Base-by-base conservation (phyloP, 768 basidiomycete species). In the Kwoniella dejecticola region DNA sequence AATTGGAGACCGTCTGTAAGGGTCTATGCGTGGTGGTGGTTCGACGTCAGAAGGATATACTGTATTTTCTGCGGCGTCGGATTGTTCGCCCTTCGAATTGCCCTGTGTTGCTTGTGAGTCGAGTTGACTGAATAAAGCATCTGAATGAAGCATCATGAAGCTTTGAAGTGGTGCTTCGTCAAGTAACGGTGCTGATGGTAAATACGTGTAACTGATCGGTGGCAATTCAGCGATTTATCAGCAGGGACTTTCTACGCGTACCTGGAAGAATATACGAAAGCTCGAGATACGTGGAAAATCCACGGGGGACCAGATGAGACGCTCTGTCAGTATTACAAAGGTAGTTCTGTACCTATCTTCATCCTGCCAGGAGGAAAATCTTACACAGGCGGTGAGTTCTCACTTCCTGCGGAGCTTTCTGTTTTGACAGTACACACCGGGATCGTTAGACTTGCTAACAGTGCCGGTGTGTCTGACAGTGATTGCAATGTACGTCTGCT, bases 311-410 rank as follows among this genome's bases (percentile, higher is more conserved):
- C 67, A 5, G 17, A 23, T n/a, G 13, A 40, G 3, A 30, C 6
- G 11, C 27, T 50, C 8, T 69, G 67, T 60, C 67, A 69, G 47
- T 69, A 69, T 42, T 66, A 62, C 33, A n/a, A 46, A 15, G 52
- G 52, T 3, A 59, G 57, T 12, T 60, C 31, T n/a, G 56, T 68
- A 1, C 58, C 63, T 6, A 49, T 64, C 21, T 56, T 60, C 21
- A 42, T 56, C 15, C 41, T 46, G 11, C 36, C 57, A 1, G 38
- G 60, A 38, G 57, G 41, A n/a, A 49, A 56, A 12, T 17, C 60
- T 13, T 53, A 31, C 33, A 27, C 54, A 4, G 66, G 65, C 26
- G 64, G 64, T 66, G 33, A 66, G 64, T 64, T 12, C 1, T 24
- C 0, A 48, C 46, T 12, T n/a, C n/a, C n/a, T n/a, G n/a, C n/a